Conservation (phyloP, 2,329 filamentous ascomycete species). For the Fusarium begoniae region DNA sequence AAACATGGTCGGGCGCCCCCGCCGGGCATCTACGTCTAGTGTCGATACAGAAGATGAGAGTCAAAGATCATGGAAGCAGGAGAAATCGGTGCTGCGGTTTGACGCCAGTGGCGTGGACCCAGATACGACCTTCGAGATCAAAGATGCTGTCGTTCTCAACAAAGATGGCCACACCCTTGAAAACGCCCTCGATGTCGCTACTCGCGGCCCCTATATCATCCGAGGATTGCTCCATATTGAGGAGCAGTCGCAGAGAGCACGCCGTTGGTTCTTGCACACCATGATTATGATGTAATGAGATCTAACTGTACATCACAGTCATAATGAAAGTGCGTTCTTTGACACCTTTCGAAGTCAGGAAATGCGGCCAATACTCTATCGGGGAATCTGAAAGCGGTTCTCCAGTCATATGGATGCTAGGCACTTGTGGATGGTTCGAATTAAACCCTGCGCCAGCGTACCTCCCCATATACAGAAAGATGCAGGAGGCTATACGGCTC, state of each 20-base stretch:
- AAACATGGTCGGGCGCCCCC: conserved; percentile 52
- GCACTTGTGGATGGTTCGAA: conserved; percentile 72
- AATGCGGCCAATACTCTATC: conserved; percentile 61
- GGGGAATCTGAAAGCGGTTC: conserved; percentile 59
- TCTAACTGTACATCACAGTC: conserved; percentile 41
- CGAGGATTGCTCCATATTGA: conserved; percentile 66
- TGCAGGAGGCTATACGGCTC: conserved; percentile 70
- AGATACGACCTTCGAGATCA: conserved; percentile 71
- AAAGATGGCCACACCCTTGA: conserved; percentile 63
- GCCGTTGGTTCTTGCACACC: conserved; percentile 47
- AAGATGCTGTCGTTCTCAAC: conserved; percentile 67
- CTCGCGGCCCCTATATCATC: conserved; percentile 68
- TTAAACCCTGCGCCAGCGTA: conserved; percentile 69
- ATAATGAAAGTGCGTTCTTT: conserved; percentile 46
- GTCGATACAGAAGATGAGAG: conserved; percentile 54
- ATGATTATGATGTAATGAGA: not conserved
- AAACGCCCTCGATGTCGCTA: conserved; percentile 69
- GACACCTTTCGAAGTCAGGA: conserved; percentile 62
- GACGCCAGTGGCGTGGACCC: conserved; percentile 45
- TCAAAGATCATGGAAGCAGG: conserved; percentile 48
- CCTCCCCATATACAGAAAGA: conserved; percentile 63
- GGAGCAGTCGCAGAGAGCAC: conserved; percentile 48
- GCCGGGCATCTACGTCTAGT: conserved; percentile 57
- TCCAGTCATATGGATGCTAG: conserved; percentile 69
- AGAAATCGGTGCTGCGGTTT: conserved; percentile 47